Base-by-base conservation (phyloP, 2,329 filamentous ascomycete species). In the Sporothrix luriei region DNA sequence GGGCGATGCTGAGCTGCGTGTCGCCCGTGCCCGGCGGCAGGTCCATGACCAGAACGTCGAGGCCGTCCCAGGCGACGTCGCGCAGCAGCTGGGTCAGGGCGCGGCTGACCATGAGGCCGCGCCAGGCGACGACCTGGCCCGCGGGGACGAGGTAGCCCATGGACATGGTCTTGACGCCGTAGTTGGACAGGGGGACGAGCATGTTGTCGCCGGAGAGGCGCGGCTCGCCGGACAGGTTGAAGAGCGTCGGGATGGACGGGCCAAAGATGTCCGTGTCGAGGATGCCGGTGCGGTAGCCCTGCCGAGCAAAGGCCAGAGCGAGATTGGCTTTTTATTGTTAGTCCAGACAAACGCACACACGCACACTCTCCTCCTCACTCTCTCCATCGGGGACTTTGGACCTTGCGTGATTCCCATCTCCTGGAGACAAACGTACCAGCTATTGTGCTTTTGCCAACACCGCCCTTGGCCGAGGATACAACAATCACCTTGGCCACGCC, bases 201-300 rank as follows among this genome's bases (percentile, higher is more conserved):
- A 93, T 90, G 76, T 94, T 93, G 74, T 91, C 88, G 51, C 84
- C 79, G 43, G 92, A 92, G 71, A 97, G 80, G 70, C 90, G 84
- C 1, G 93, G 93, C 77, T 95, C 91, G 16, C 90, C 91, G 3
- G 88, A 88, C 4, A 98, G 85, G 74, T 94, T 89, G 70, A 99
- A 87, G 0, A 99, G 83, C 0, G 93, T 97, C 0, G 95, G 95
- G 72, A 99, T 92, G 0, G 93, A 97, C 0, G 95, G 95, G 0
- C 95, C 95, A 78, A 98, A 99, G 76, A 99, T 96, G 78, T 99
- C 95, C 0, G 94, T 93, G 78, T 99, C 95, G 21, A 99, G 84
- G 71, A 99, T 94, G 2, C 95, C 95, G 3, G 91, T 88, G 69
- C 92, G 88, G 73, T 94, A 87, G 19, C 94, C 94, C 69, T 88